Conservation (phyloP, 2,329 filamentous ascomycete genomes). For the Ceratocystis alfenasii region DNA sequence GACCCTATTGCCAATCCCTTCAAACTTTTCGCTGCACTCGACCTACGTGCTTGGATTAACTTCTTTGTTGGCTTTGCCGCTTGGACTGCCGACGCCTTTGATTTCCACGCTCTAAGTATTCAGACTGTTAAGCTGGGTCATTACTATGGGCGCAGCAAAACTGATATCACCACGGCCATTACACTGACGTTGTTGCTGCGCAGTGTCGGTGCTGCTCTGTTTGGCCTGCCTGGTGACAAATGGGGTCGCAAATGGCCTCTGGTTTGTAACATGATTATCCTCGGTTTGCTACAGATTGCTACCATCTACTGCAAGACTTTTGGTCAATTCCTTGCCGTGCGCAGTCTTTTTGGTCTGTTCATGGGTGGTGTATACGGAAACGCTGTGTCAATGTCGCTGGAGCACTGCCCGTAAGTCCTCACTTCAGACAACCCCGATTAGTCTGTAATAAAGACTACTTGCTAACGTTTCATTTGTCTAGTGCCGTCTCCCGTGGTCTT, state of each 20-base stretch:
- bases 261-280: slow-evolving; percentile 65
- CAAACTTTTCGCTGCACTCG: slow-evolving; percentile 52
- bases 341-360: slow-evolving; percentile 64
- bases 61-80: slow-evolving; percentile 61
- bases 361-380: slow-evolving; percentile 77
- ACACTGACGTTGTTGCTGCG: slow-evolving; percentile 63
- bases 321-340: slow-evolving; percentile 57
- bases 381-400: slow-evolving; percentile 64
- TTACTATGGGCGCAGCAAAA: slow-evolving; percentile 42
- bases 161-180: slow-evolving; percentile 61
- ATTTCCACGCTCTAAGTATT: slow-evolving; percentile 70
- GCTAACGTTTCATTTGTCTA: slow-evolving; percentile 29
- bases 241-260: slow-evolving; percentile 77
- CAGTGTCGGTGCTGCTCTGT: slow-evolving; percentile 61
- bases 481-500: slow-evolving; percentile 52
- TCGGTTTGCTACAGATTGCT: slow-evolving; percentile 55
- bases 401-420: slow-evolving; percentile 55
- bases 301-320: slow-evolving; percentile 68
- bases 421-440: no score
- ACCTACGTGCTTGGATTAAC: slow-evolving; percentile 58
- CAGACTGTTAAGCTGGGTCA: slow-evolving; percentile 58
- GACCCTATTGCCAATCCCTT: slow-evolving; percentile 59
- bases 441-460: slow-evolving; percentile 13
- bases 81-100: slow-evolving; percentile 74
- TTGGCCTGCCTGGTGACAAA: slow-evolving; percentile 66